Evolutionary conservation across 2,329 filamentous ascomycete species (phyloP).

Genomic region (Fusarium temperatum): DNA sequence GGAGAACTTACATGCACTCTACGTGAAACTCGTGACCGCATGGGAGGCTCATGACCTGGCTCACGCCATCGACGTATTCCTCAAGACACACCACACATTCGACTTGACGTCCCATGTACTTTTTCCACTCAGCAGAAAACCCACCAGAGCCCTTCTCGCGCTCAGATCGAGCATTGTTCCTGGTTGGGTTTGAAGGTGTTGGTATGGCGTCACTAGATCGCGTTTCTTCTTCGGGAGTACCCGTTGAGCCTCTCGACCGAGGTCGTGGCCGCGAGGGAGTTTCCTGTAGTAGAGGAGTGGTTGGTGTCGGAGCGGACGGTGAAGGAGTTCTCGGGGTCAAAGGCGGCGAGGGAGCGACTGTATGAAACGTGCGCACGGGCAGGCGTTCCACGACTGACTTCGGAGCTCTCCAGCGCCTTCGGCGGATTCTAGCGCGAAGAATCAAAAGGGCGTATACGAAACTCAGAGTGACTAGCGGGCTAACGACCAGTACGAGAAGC

Average conservation of each 20-base stretch:
- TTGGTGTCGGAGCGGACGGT: conserved; percentile 72
- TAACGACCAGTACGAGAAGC: conserved; percentile 93
- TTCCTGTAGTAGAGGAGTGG: conserved; percentile 80
- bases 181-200: conserved; percentile 47
- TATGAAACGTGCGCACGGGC: conserved; percentile 96
- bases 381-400: conserved; percentile 94
- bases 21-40: conserved; percentile 98
- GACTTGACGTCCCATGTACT: conserved; percentile 73
- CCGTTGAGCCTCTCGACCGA: conserved; percentile 72
- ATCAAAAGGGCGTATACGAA: conserved; percentile 91
- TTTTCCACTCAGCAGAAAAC: conserved; percentile 66
- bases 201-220: conserved; percentile 55
- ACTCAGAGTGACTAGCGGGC: conserved; percentile 89
- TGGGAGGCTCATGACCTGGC: conserved; percentile 93
- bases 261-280: conserved; percentile 63
- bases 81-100: conserved; percentile 98
- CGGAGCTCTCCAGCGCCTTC: conserved; percentile 93
- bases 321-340: conserved; percentile 68
- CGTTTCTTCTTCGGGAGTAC: conserved; percentile 62
- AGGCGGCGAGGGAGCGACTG: conserved; percentile 70
- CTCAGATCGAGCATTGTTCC: conserved; percentile 47
- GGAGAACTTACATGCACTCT: conserved; percentile 89
- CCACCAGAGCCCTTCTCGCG: conserved; percentile 59
- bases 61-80: conserved; percentile 94
- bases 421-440: conserved; percentile 85